Conservation (phyloP, 2,329 filamentous ascomycete genomes). For the Trichoderma pleuroti region DNA sequence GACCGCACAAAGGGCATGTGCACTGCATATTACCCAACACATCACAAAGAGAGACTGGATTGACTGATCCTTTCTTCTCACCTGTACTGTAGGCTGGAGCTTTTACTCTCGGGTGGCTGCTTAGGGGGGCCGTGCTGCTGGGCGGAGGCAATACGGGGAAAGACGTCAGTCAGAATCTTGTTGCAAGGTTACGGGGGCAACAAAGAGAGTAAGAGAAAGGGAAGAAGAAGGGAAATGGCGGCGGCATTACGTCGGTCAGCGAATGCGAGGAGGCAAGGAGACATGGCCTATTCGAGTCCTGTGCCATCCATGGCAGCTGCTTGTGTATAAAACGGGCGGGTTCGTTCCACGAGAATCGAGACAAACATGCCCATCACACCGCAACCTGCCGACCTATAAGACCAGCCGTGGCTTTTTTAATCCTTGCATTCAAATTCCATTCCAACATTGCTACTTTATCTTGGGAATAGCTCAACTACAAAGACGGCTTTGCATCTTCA, state of each 20-base stretch:
- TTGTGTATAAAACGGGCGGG: neutral
- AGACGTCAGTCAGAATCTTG: slow-evolving; percentile 8
- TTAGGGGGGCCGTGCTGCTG: neutral
- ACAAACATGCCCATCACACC: neutral
- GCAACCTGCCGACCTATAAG: neutral
- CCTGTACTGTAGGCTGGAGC: too few relatives aligned
- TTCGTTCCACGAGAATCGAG: neutral
- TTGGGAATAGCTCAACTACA: neutral
- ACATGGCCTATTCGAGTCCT: neutral
- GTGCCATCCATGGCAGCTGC: too few relatives aligned
- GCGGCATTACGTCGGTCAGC: slow-evolving; percentile 12
- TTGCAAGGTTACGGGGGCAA: neutral
- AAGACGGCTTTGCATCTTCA: neutral
- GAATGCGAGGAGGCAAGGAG: neutral
- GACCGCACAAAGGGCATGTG: neutral
- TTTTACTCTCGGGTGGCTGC: neutral
- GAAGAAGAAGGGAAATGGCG: neutral
- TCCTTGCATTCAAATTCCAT: neutral
- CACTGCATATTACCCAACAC: neutral
- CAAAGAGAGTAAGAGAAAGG: neutral
- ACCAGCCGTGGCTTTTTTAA: neutral
- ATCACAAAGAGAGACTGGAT: neutral
- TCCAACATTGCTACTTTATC: neutral
- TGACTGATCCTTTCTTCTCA: neutral
- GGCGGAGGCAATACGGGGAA: slow-evolving; percentile 1